Evolutionary conservation across 768 basidiomycete genomes (phyloP).

Genomic region (Chiua virens): DNA sequence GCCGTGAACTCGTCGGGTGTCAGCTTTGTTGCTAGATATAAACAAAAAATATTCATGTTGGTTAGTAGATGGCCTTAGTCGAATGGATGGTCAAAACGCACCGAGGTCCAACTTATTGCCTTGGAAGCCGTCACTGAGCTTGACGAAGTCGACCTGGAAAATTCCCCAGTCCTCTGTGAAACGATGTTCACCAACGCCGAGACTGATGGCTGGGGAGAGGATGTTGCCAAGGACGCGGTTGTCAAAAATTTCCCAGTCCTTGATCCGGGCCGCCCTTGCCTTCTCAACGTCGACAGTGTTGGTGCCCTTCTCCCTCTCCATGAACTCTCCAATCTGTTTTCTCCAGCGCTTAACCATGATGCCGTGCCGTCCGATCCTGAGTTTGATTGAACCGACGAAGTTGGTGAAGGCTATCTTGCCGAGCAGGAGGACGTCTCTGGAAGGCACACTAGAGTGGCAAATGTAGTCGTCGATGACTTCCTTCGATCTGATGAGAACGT

Average conservation of each 20-base stretch:
- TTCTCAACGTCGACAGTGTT: slow-evolving; percentile 4
- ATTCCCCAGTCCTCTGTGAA: slow-evolving; percentile 36
- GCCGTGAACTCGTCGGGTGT: no score
- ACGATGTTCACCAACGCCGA: slow-evolving; percentile 19
- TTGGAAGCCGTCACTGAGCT: no score
- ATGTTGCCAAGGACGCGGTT: slow-evolving; percentile 35
- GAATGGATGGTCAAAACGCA: no score
- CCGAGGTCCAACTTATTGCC: no score
- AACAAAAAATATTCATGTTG: no score
- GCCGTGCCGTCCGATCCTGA: slow-evolving; percentile 20
- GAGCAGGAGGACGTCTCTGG: slow-evolving; percentile 33
- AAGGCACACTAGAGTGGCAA: slow-evolving; percentile 25
- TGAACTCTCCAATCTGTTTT: slow-evolving; percentile 22
- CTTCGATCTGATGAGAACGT: slow-evolving; percentile 26
- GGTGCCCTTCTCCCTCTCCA: not conserved
- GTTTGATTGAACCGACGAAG: slow-evolving; percentile 31
- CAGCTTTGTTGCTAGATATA: no score
- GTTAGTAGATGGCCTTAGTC: no score
- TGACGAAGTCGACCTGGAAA: no score
- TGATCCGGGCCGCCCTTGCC: slow-evolving; percentile 3
- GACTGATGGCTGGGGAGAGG: slow-evolving; percentile 29
- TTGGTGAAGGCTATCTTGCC: slow-evolving; percentile 27
- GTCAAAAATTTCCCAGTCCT: slow-evolving; percentile 9
- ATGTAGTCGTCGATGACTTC: slow-evolving; percentile 29
- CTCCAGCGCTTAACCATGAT: slow-evolving; percentile 19